Evolutionary conservation across 2,329 filamentous ascomycete genomes (phyloP), one percentile per base, ranked within the genome.

Genomic region (Acarospora socialis): DNA sequence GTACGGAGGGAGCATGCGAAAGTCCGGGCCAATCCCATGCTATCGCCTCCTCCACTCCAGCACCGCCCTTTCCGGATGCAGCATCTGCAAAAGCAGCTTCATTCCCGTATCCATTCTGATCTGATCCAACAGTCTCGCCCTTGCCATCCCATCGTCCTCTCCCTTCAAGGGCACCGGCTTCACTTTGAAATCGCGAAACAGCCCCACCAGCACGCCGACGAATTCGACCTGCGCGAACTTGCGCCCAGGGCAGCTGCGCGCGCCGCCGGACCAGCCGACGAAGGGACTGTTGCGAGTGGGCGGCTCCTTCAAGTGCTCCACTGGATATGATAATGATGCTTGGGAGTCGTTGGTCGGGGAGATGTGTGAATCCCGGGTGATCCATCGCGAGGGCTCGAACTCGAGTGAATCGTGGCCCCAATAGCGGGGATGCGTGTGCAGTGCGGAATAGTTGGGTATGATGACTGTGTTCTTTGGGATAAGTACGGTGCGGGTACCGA

Each of bases 231-330:
- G 24, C 5, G 32, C 13, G 15, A 31, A 32, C 7, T 34, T 34
- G 5, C 26, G 32, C 9, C 15, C 17, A 5, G 32, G 24, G 20
- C 14, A 21, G 25, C 20, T 34, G 17, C 32, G 23, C 17, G 26
- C 26, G 10, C 32, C 24, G 7, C 32, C 32, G 3, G 32, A 32
- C 32, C 25, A 34, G 28, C 32, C 17, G 17, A 34, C 32, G 6
- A 33, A 31, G 28, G 32, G 24, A 20, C 18, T 34, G 29, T 34
- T 34, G 28, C 23, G 24, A 5, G 14, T 33, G 5, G 32, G 9
- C 16, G 20, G 32, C 26, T 34, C 32, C 12, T 34, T 34, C 14
- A 34, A 32, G 9, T 34, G 23, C 25, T 34, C 32, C n/a, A 21
- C 17, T 13, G 30, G 20, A 28, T 33, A 12, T 16, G 30, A 13